phyloP scores from a whole-genome alignment of 2,329 filamentous ascomycete genomes.

The Hawksworthiomyces lignivorus region DNA sequence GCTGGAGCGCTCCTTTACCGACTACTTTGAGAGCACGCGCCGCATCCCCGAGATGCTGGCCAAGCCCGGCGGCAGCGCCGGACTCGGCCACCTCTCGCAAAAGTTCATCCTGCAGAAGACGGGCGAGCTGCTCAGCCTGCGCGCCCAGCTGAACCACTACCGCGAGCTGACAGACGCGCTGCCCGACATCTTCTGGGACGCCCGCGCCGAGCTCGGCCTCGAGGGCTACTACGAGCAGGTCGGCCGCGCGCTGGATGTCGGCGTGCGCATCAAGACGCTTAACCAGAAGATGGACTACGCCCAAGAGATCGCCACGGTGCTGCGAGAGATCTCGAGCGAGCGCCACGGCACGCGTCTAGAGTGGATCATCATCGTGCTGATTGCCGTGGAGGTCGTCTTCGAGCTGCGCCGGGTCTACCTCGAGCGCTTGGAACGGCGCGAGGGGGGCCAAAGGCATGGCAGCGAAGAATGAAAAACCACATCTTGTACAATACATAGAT shows the following conservation, averaged over 20 bases:
- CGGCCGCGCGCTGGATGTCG: conserved; percentile 81
- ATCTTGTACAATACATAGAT: too few species aligned
- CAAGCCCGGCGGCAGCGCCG: conserved; percentile 28
- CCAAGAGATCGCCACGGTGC: conserved; percentile 83
- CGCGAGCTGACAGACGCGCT: conserved; percentile 92
- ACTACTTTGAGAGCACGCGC: conserved; percentile 82
- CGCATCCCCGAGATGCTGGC: conserved; percentile 74
- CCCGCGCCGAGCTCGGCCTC: conserved; percentile 75
- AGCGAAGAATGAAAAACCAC: too few species aligned
- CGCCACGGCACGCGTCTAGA: conserved; percentile 82
- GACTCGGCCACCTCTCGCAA: conserved; percentile 53
- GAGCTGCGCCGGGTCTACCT: conserved; percentile 65
- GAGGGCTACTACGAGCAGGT: conserved; percentile 96
- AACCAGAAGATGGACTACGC: conserved; percentile 99
- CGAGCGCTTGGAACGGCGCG: conserved; percentile 4
- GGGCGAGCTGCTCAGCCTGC: conserved; percentile 79
- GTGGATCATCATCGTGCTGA: conserved; percentile 92
- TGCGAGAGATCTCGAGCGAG: conserved; percentile 83
- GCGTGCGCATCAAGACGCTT: conserved; percentile 78
- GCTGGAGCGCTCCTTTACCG: conserved; percentile 71
- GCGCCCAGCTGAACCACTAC: conserved; percentile 92
- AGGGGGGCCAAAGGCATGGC: not conserved
- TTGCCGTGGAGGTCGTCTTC: conserved; percentile 85
- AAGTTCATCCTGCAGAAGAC: conserved; percentile 87
- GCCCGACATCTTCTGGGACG: conserved; percentile 96